Conservation (phyloP, 2,329 filamentous ascomycete genomes). For the Elsinoe australis region DNA sequence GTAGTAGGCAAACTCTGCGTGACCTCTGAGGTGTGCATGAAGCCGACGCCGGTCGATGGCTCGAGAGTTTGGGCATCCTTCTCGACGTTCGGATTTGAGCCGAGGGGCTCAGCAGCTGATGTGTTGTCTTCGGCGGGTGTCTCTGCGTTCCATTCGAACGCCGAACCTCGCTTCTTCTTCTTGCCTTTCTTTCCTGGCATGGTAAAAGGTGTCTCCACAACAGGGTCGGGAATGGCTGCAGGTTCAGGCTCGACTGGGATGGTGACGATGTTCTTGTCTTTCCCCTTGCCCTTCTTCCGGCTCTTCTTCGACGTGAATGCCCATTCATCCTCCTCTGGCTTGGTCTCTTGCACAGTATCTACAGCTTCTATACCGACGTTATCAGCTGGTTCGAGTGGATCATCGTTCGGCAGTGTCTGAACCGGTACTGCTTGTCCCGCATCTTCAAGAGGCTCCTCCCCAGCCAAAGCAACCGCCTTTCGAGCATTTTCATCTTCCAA, state of each 20-base stretch:
- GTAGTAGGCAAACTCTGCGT: constrained; percentile 6
- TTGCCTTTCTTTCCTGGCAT: constrained; percentile 5
- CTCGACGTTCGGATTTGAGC: too few relatives aligned
- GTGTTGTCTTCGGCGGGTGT: neutral
- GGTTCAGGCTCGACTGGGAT: constrained; percentile 1
- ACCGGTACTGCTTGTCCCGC: neutral
- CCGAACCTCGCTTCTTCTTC: constrained; percentile 9
- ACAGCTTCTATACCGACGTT: neutral
- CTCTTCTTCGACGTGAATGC: constrained; percentile 30
- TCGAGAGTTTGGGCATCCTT: too few relatives aligned
- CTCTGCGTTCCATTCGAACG: constrained; percentile 10
- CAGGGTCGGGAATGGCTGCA: neutral
- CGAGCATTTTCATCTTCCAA: neutral
- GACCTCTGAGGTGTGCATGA: constrained; percentile 15
- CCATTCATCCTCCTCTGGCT: constrained; percentile 20
- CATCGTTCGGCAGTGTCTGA: neutral
- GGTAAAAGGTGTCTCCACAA: neutral
- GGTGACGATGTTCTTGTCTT: constrained; percentile 9
- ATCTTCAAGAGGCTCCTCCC: neutral
- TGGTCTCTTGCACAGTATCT: neutral
- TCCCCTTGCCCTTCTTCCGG: constrained; percentile 25
- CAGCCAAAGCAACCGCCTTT: constrained; percentile 13
- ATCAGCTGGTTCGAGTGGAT: neutral
- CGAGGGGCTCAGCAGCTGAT: too few relatives aligned
- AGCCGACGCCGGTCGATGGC: too few relatives aligned